Conservation (phyloP, 2,329 filamentous ascomycete species). For the Colletotrichum falcatum region DNA sequence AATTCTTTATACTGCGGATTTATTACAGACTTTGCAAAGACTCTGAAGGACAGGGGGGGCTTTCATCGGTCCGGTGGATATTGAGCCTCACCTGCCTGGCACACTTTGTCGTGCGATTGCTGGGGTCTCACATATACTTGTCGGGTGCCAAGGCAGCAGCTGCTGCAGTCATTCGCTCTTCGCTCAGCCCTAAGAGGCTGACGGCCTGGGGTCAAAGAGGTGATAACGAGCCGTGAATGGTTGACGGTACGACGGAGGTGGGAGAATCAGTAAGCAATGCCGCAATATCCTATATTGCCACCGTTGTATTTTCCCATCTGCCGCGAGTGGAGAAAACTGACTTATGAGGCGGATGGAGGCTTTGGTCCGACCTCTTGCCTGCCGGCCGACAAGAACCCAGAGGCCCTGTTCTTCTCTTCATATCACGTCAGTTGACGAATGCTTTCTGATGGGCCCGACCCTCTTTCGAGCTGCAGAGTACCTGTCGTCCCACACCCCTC, state of each 20-base stretch:
- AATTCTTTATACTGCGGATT: constrained; percentile 17
- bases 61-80: constrained; percentile 1
- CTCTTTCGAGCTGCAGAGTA: constrained; percentile 27
- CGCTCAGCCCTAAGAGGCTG: constrained; percentile 34
- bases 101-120: constrained; percentile 12
- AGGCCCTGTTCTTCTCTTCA: neutral
- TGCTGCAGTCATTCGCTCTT: constrained; percentile 33
- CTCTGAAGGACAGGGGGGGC: neutral
- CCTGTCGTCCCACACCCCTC: constrained; percentile 1
- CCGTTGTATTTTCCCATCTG: neutral
- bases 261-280: constrained; percentile 8
- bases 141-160: constrained; percentile 26
- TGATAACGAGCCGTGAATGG: constrained; percentile 8
- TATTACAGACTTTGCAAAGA: neutral
- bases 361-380: neutral
- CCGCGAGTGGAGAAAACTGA: constrained; percentile 22
- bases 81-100: constrained; percentile 24
- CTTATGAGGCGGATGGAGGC: constrained; percentile 4
- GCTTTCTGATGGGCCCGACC: neutral
- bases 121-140: constrained; percentile 20
- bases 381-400: neutral
- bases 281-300: neutral
- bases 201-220: constrained; percentile 1
- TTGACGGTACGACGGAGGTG: constrained; percentile 10
- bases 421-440: constrained; percentile 30